Evolutionary conservation across 805 yeast species (phyloP), one percentile per base, ranked within the genome.

Genomic region (Myxozyma nipponensis): DNA sequence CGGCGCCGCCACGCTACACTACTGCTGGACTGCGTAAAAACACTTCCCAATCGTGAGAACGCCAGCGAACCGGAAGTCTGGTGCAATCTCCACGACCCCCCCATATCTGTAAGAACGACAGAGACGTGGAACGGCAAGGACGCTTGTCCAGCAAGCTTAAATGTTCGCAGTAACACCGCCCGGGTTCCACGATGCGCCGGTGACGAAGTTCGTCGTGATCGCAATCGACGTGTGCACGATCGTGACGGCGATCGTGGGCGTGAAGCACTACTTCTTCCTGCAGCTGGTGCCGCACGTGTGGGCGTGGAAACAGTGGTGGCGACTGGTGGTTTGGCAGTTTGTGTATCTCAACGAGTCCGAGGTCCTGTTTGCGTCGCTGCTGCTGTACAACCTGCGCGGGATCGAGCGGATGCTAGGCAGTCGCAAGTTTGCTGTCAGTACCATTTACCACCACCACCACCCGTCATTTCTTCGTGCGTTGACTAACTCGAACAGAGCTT

Each of bases 341-440:
- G 52, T 63, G 5, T 68, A 57, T 43, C 46, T 59, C 39, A 67
- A 62, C 41, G 69, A 69, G 42, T 57, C 72, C 17, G 74, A 73
- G 49, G 71, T 72, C 2, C 49, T 73, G 4, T 48, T 71, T 30
- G 61, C 65, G 1, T 43, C 67, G n/a, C 52, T 72, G 6, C 42
- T 72, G 21, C 45, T 72, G 5, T 73, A 73, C 50, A 70, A 71
- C 37, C 61, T 69, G 39, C 62, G 77, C 6, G 64, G 58, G 18
- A 50, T 73, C 17, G 77, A 73, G 44, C 62, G 77, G 44, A 46
- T 71, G 25, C 57, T 65, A 17, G 73, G 74, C 2, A 61, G 73
- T 2, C 63, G 66, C 22, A 70, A 67, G 47, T 73, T 60, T 50
- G 58, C 67, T 46, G 66, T 67, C 37, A 6, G 61, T 47, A 19